Evolutionary conservation across 805 yeast genomes (phyloP).

Genomic region (Jamesozyma rosinii): DNA sequence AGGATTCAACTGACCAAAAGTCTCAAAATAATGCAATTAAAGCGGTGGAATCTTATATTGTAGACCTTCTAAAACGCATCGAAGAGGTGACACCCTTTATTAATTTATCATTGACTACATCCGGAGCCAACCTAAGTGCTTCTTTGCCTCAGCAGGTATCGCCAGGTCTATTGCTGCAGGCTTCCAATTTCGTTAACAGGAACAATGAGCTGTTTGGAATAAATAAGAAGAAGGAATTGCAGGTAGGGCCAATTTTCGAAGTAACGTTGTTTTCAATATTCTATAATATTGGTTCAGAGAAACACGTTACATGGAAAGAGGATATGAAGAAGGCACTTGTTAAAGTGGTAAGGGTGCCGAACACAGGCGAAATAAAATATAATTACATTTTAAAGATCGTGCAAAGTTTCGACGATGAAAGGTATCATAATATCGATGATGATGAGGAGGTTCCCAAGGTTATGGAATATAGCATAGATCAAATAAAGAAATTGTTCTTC

Average conservation of each 20-base stretch:
- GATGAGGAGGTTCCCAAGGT: slow-evolving; percentile 33
- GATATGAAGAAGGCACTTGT: slow-evolving; percentile 50
- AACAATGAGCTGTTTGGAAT: slow-evolving; percentile 6
- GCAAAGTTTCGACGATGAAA: slow-evolving; percentile 59
- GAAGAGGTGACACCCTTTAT: slow-evolving; percentile 64
- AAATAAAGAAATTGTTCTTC: slow-evolving; percentile 49
- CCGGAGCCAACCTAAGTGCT: slow-evolving; percentile 52
- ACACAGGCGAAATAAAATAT: slow-evolving; percentile 19
- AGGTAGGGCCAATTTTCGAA: slow-evolving; percentile 53
- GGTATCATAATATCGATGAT: slow-evolving; percentile 56
- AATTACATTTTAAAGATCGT: slow-evolving; percentile 38
- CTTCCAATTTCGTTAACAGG: slow-evolving; percentile 39
- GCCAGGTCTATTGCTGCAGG: slow-evolving; percentile 58
- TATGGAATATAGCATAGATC: slow-evolving; percentile 32
- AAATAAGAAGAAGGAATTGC: slow-evolving; percentile 10
- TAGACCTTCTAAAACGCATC: slow-evolving; percentile 40
- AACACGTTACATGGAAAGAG: slow-evolving; percentile 63
- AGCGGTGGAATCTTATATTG: slow-evolving; percentile 43
- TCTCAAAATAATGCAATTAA: slow-evolving; percentile 32
- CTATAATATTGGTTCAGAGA: slow-evolving; percentile 39
- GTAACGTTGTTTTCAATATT: slow-evolving; percentile 54
- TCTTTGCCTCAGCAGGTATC: slow-evolving; percentile 45
- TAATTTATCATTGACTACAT: slow-evolving; percentile 54
- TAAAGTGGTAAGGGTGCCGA: slow-evolving; percentile 29
- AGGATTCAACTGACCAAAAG: slow-evolving; percentile 23